Evolutionary conservation across 2,329 filamentous ascomycete species (phyloP), one percentile per base, ranked within the genome.

Genomic region (Sporothrix euskadiensis): DNA sequence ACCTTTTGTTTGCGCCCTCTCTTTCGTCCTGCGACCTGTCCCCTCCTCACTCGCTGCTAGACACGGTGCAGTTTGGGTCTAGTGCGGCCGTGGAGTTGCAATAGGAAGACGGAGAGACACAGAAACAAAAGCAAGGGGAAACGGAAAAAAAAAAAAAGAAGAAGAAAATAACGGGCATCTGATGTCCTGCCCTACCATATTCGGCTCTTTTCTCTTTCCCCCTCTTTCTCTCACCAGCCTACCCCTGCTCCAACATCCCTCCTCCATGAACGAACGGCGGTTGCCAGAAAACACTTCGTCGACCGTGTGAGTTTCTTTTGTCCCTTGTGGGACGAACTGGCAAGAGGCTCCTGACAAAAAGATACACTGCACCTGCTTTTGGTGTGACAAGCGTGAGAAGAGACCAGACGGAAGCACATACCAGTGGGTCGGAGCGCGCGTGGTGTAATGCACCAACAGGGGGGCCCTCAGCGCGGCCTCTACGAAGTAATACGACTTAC

Each of bases 371-470:
- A 30, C 12, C 61, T 44, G 26, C 39, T 41, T 30, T 16, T 22
- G 44, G 39, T 14, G 61, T 66, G 61, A 39, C 39, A 30, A 19
- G 14, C 12, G 14, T 1, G 4, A 16, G 4, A 10, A 19, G 44
- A 61, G 16, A n/a, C 30, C 30, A 61, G 57, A 61, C 57, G 32
- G 32, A 49, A 30, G 14, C 22, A 30, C 61, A 30, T 47, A n/a
- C 73, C 73, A 65, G 73, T 74, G 71, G 73, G 73, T 74, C 71
- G 71, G 71, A 56, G 56, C 44, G 14, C 63, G 41, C 32, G 56
- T 56, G 70, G 65, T 52, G 54, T 54, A 22, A 19, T 47, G 30
- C 2, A 47, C 61, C 39, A 44, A 14, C 44, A 49, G 41, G 41
- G 61, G 61, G 61, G 49, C 30, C 30, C 57, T 72, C 56, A n/a